Percentiles rank a stretch among this genome's conserved stretches.
These are phyloP conservation scores for Mycena epipterygia DNA, from an alignment of 768 basidiomycete genomes.

Conservation along the genomic window DNA sequence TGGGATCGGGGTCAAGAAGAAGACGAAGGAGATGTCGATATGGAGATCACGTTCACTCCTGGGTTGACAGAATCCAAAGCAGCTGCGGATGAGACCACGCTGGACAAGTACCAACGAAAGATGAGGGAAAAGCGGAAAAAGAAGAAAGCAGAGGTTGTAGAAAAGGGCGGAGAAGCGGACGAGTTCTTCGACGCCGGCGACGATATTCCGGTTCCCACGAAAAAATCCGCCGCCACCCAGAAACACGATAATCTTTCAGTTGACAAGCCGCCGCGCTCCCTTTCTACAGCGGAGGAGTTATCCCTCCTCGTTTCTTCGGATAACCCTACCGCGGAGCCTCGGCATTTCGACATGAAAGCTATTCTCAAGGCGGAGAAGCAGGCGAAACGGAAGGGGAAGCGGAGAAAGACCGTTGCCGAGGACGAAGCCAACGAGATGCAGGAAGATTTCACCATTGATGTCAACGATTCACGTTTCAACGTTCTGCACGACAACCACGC, in stretches of 20 bases:
- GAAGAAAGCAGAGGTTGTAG: constrained; percentile 73
- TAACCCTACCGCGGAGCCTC: constrained; percentile 65
- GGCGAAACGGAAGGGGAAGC: constrained; percentile 59
- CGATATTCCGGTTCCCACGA: constrained; percentile 30
- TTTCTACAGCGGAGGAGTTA: constrained; percentile 75
- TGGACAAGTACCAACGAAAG: constrained; percentile 92
- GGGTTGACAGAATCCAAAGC: constrained; percentile 73
- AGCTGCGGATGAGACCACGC: constrained; percentile 83
- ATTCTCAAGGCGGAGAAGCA: constrained; percentile 90
- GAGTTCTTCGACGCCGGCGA: constrained; percentile 81
- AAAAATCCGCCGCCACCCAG: constrained; percentile 35
- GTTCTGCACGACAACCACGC: constrained; percentile 90
- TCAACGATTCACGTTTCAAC: constrained; percentile 90
- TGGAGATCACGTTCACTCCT: constrained; percentile 97
- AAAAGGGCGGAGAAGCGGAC: constrained; percentile 58
- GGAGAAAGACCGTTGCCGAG: constrained; percentile 54
- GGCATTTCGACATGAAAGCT: constrained; percentile 93
- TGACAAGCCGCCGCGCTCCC: constrained; percentile 45
- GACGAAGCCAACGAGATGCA: constrained; percentile 77
- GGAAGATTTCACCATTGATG: constrained; percentile 85
- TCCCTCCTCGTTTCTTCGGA: constrained; percentile 72
- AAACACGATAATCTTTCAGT: constrained; percentile 32
- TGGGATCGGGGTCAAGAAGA: constrained; percentile 71
- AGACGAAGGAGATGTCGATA: constrained; percentile 73
- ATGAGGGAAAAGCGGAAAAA: constrained; percentile 90